Percentiles rank a stretch among this genome's conserved stretches.
Conservation (phyloP, 306 rosid species). For the Vigna angularis region DNA sequence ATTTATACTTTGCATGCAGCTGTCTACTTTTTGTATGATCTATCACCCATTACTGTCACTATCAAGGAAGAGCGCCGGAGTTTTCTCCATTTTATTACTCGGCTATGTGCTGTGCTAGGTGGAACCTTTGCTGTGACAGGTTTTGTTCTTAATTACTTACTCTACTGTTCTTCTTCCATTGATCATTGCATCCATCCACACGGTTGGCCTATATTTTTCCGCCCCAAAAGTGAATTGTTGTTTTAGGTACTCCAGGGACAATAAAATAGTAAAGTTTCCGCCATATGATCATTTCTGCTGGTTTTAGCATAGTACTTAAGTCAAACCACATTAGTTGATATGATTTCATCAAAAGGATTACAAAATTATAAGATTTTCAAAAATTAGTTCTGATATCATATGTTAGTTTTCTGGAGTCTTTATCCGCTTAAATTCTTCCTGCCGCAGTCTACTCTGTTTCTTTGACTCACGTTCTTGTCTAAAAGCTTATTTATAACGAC, state of each 20-base stretch:
- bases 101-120: conserved; percentile 95
- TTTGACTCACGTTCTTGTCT: conserved; percentile 2
- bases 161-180: conserved; percentile 22
- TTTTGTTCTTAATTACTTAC: conserved; percentile 35
- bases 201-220: background rate
- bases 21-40: conserved; percentile 97
- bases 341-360: background rate
- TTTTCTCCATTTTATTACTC: conserved; percentile 95
- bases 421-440: conserved; percentile 13
- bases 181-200: background rate
- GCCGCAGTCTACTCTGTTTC: background rate
- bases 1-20: conserved; percentile 63
- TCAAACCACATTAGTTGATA: background rate
- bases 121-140: conserved; percentile 99
- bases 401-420: conserved; percentile 17
- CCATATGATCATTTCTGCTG: background rate
- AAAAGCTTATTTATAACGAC: conserved; percentile 37
- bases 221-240: conserved; percentile 7
- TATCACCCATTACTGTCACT: conserved; percentile 96
- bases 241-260: background rate
- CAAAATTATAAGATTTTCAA: conserved; percentile 6
- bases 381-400: conserved; percentile 10
- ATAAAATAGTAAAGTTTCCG: conserved; percentile 2
- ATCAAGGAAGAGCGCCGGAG: conserved; percentile 97
- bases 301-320: background rate